Conservation (phyloP, 2,329 filamentous ascomycete species). For the Cryoendolithus antarcticus region DNA sequence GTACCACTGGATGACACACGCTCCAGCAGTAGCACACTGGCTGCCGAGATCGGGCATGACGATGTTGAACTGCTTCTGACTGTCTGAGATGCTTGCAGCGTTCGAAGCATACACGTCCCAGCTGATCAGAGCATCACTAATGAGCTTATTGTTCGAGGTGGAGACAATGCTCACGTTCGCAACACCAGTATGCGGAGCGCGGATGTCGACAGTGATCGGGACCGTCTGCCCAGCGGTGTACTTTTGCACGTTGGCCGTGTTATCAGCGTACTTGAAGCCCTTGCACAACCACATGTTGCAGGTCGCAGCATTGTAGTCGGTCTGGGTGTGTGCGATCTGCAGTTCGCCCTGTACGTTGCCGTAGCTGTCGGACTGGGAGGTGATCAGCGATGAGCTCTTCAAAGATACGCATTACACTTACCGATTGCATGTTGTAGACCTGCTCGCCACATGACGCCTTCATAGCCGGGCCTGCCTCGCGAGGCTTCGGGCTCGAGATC, state of each 20-base stretch:
- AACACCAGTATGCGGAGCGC: conserved; percentile 41
- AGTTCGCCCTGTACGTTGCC: conserved; percentile 46
- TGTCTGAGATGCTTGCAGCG: conserved; percentile 27
- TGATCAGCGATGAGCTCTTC: too few species aligned
- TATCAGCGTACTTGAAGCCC: conserved; percentile 46
- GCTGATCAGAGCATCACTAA: conserved; percentile 41
- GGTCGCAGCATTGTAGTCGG: conserved; percentile 13
- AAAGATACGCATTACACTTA: too few species aligned
- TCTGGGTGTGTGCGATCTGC: conserved; percentile 30
- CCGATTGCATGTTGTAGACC: conserved; percentile 39
- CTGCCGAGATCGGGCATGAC: conserved; percentile 41
- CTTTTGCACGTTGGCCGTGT: conserved; percentile 39
- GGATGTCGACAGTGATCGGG: conserved; percentile 34
- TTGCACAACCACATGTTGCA: conserved; percentile 26
- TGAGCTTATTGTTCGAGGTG: conserved; percentile 33
- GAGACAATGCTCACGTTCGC: conserved; percentile 49
- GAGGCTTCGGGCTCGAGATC: conserved; percentile 36
- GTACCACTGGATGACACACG: conserved; percentile 49
- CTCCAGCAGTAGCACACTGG: conserved; percentile 36
- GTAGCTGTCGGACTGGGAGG: conserved; percentile 33
- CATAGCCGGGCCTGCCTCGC: conserved; percentile 41
- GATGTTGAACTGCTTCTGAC: conserved; percentile 40
- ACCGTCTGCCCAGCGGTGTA: conserved; percentile 40
- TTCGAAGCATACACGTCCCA: conserved; percentile 45
- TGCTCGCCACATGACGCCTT: conserved; percentile 41